phyloP scores from a whole-genome alignment of 2,329 filamentous ascomycete genomes.

The Zymoseptoria passerinii region DNA sequence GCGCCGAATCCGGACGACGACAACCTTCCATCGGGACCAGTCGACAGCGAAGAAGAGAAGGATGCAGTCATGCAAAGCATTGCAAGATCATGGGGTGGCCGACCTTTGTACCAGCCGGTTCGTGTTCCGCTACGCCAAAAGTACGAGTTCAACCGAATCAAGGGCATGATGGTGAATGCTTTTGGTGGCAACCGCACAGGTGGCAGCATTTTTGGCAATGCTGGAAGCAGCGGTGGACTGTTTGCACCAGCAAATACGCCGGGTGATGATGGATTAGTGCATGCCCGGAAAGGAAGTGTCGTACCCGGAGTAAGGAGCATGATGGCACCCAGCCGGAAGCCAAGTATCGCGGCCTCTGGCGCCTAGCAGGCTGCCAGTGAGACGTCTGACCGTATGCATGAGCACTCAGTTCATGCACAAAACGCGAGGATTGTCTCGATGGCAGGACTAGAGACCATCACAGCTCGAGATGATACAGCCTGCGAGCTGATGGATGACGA shows the following conservation, averaged over 20 bases:
- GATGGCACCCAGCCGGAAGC: constrained; percentile 20
- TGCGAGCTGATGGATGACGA: background rate
- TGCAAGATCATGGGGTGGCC: constrained; percentile 61
- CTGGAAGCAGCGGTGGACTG: constrained; percentile 5
- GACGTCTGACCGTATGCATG: background rate
- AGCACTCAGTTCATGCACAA: background rate
- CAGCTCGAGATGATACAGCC: background rate
- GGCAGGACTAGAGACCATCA: background rate
- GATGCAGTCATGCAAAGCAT: constrained; percentile 75
- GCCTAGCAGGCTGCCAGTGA: constrained; percentile 3
- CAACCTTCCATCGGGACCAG: constrained; percentile 60
- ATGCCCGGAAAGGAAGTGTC: constrained; percentile 16
- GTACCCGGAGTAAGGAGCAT: constrained; percentile 20
- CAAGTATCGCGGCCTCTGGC: constrained; percentile 15
- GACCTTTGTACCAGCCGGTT: constrained; percentile 62
- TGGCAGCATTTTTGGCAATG: constrained; percentile 11
- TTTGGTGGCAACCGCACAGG: constrained; percentile 37
- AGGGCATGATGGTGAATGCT: constrained; percentile 54
- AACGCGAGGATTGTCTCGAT: background rate
- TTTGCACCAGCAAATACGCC: constrained; percentile 10
- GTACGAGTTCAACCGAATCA: constrained; percentile 56
- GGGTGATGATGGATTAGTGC: constrained; percentile 15
- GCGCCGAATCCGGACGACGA: constrained; percentile 74
- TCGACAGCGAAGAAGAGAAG: constrained; percentile 93
- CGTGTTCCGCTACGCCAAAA: constrained; percentile 45